Percentiles rank a stretch among this genome's conserved stretches.
Conservation (phyloP, 2,329 filamentous ascomycete species). For the Sclerotinia minor region DNA sequence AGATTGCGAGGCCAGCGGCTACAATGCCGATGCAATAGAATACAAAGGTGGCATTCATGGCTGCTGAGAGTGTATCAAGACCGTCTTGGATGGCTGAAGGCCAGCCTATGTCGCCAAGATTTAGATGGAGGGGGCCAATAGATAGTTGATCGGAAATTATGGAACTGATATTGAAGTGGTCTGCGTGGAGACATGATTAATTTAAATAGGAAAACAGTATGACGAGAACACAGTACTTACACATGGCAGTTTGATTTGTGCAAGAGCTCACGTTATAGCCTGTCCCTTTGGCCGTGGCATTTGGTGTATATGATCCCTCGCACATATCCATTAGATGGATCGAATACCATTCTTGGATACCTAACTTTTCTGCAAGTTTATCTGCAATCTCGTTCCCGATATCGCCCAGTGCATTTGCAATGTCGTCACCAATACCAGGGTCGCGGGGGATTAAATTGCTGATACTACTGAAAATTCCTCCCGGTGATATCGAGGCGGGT, state of each 20-base stretch:
- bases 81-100: slow-evolving; percentile 55
- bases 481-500: slow-evolving; percentile 39
- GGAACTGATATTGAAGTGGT: slow-evolving; percentile 54
- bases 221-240: slow-evolving; percentile 37
- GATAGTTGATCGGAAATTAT: slow-evolving; percentile 52
- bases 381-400: slow-evolving; percentile 40
- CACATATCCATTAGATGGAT: slow-evolving; percentile 62
- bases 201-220: background rate
- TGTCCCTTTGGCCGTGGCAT: slow-evolving; percentile 44
- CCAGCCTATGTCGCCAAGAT: slow-evolving; percentile 56
- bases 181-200: slow-evolving; percentile 27
- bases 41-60: slow-evolving; percentile 55
- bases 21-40: slow-evolving; percentile 60
- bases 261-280: slow-evolving; percentile 55
- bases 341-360: slow-evolving; percentile 61
- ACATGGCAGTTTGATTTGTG: slow-evolving; percentile 54
- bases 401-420: slow-evolving; percentile 40
- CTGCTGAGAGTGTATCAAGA: slow-evolving; percentile 51
- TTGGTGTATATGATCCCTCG: slow-evolving; percentile 46
- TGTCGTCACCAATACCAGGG: slow-evolving; percentile 44
- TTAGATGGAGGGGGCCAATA: slow-evolving; percentile 45
- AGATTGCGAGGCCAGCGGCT: slow-evolving; percentile 51
- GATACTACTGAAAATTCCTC: slow-evolving; percentile 44
- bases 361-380: slow-evolving; percentile 49
- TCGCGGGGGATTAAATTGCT: slow-evolving; percentile 40